Percentiles rank a stretch among this genome's conserved stretches.
These are phyloP conservation scores for Ophiostoma triangulosporum DNA, from an alignment of 2,329 filamentous ascomycete species.

Conservation along the genomic window DNA sequence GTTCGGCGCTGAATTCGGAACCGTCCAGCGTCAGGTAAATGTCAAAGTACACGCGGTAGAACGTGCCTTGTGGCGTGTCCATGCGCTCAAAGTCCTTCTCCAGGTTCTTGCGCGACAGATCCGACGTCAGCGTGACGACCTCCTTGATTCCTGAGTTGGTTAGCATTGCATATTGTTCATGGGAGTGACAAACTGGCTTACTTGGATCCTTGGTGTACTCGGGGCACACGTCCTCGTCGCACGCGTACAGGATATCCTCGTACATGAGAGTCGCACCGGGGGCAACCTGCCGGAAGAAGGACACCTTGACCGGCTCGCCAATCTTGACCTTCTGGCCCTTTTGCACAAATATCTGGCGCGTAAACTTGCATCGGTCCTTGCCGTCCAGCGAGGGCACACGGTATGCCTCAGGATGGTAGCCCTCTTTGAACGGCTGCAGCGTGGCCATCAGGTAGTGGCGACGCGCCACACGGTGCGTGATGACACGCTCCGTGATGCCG, in stretches of 20 bases:
- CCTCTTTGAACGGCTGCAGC: conserved; percentile 95
- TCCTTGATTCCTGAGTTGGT: conserved; percentile 75
- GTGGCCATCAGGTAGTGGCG: conserved; percentile 99
- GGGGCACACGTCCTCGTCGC: conserved; percentile 93
- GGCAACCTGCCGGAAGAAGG: conserved; percentile 95
- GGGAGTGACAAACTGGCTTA: conserved; percentile 40
- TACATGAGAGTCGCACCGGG: conserved; percentile 98
- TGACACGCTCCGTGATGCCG: conserved; percentile 90
- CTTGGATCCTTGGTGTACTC: conserved; percentile 99
- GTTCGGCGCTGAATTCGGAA: conserved; percentile 92
- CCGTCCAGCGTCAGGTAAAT: conserved; percentile 91
- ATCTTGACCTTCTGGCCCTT: conserved; percentile 99
- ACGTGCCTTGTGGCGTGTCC: conserved; percentile 95
- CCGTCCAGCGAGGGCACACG: conserved; percentile 92
- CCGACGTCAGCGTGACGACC: conserved; percentile 92
- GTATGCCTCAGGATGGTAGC: conserved; percentile 95
- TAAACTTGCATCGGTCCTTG: conserved; percentile 98
- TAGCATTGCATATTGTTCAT: not conserved
- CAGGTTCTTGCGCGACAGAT: conserved; percentile 92
- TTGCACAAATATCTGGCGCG: conserved; percentile 93
- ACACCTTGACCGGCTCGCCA: conserved; percentile 96
- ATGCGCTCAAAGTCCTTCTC: conserved; percentile 99
- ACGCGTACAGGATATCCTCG: conserved; percentile 94
- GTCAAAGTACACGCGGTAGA: conserved; percentile 72
- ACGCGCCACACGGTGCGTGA: conserved; percentile 93